Evolutionary conservation across 176 grass and related monocot species (phyloP).

Genomic region (Avena atlantica): DNA sequence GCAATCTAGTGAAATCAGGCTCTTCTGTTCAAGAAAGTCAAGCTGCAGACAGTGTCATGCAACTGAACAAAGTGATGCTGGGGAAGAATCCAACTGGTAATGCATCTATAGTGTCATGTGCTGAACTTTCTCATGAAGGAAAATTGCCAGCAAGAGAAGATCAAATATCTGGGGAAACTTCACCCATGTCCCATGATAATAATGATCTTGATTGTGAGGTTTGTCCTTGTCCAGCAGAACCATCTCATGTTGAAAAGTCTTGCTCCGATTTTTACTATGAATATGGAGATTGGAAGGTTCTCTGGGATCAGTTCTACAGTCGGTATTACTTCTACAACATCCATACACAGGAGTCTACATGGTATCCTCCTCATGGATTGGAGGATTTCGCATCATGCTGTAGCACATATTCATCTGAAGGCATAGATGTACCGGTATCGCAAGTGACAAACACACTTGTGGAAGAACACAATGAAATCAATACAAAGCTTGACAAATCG

Average conservation of each 20-base stretch:
- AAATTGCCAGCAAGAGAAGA: conserved; percentile 24
- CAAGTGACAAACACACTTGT: conserved; percentile 39
- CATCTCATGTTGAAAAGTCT: conserved; percentile 42
- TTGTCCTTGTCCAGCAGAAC: conserved; percentile 40
- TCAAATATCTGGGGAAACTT: conserved; percentile 42
- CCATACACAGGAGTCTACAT: conserved; percentile 77
- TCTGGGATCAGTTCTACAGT: conserved; percentile 84
- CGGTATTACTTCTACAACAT: conserved; percentile 85
- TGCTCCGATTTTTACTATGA: conserved; percentile 52
- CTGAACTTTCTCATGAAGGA: conserved; percentile 51
- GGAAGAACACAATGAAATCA: conserved; percentile 42
- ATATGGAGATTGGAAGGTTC: conserved; percentile 74
- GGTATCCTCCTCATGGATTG: conserved; percentile 81
- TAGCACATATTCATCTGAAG: conserved; percentile 45
- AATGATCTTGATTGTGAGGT: conserved; percentile 15
- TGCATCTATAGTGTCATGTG: conserved; percentile 41
- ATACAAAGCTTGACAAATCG: conserved; percentile 13
- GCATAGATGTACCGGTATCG: conserved; percentile 26
- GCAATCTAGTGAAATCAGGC: conserved; percentile 20
- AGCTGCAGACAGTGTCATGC: conserved; percentile 7
- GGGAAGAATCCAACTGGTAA: conserved; percentile 32
- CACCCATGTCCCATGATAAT: conserved; percentile 34
- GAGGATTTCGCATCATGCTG: conserved; percentile 58
- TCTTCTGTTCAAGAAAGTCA: conserved; percentile 49
- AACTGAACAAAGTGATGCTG: conserved; percentile 25